Evolutionary conservation across 176 grass and related monocot species (phyloP).

Genomic region (Avena insularis): DNA sequence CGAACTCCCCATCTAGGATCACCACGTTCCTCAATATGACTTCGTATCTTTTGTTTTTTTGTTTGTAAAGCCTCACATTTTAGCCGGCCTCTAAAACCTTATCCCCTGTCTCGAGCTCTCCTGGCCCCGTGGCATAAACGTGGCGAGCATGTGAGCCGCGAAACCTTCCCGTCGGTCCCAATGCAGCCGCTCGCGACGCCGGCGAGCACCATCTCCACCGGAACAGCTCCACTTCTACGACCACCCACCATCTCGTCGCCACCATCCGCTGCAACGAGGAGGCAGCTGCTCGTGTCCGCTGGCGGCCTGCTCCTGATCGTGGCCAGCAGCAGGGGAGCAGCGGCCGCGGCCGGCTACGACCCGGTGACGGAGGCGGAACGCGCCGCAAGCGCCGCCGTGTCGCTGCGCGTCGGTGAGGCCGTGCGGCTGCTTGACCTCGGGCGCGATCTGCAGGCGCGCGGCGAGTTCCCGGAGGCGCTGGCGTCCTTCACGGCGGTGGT

Average conservation of each 20-base stretch:
- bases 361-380: conserved; percentile 61
- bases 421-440: conserved; percentile 30
- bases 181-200: conserved; percentile 4
- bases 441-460: conserved; percentile 84
- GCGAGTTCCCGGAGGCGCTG: conserved; percentile 73
- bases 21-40: background rate
- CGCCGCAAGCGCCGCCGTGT: conserved; percentile 56
- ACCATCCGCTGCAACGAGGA: background rate
- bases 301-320: conserved; percentile 43
- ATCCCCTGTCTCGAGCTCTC: background rate
- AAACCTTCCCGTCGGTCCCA: background rate
- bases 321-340: background rate
- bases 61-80: background rate
- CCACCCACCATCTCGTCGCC: background rate
- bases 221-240: background rate
- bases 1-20: too few species aligned
- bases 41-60: background rate
- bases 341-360: conserved; percentile 39
- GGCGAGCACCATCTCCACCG: conserved; percentile 13
- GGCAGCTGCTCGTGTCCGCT: conserved; percentile 52
- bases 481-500: conserved; percentile 75
- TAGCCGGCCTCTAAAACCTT: conserved; percentile 41
- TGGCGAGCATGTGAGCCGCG: conserved; percentile 37
- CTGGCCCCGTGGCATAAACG: background rate
- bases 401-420: conserved; percentile 67